A percentile compares a stretch with the other conserved stretches of the same genome.
phyloP scores from a whole-genome alignment of 2,329 filamentous ascomycete genomes.

The Talaromyces verruculosus region DNA sequence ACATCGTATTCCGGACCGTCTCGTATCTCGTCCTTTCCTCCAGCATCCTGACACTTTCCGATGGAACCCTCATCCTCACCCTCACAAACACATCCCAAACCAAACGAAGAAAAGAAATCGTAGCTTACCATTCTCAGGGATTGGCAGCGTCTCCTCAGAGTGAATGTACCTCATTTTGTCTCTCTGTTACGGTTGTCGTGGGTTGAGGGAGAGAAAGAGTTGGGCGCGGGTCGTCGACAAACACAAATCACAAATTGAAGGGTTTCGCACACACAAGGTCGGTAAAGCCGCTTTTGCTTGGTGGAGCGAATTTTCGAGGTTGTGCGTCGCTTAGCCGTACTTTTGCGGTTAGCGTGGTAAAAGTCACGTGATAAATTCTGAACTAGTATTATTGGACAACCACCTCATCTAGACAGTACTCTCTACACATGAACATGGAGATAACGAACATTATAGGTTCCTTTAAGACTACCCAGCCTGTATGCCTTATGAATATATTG shows the following conservation, averaged over 20 bases:
- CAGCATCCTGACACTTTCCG: neutral
- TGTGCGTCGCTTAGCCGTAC: constrained; percentile 46
- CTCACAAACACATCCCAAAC: constrained; percentile 21
- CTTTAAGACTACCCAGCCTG: neutral
- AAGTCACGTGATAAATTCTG: constrained; percentile 31
- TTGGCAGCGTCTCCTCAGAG: constrained; percentile 90
- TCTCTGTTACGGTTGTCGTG: constrained; percentile 26
- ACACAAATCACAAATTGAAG: constrained; percentile 34
- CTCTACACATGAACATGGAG: neutral
- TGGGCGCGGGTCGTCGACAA: constrained; percentile 32
- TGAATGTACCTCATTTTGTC: constrained; percentile 99
- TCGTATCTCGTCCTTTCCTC: constrained; percentile 2
- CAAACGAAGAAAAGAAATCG: constrained; percentile 1
- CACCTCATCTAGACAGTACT: neutral
- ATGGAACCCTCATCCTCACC: neutral
- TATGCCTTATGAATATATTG: neutral
- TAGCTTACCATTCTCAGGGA: constrained; percentile 92
- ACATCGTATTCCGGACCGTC: neutral
- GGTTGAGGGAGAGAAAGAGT: constrained; percentile 38
- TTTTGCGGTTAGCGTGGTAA: constrained; percentile 36
- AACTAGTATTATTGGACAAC: neutral
- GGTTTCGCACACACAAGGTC: constrained; percentile 23
- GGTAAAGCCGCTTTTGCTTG: constrained; percentile 24
- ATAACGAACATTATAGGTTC: neutral
- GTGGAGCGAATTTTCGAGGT: constrained; percentile 44